phyloP scores from a whole-genome alignment of 139 green algal genomes.

The Marvania coccoides region DNA sequence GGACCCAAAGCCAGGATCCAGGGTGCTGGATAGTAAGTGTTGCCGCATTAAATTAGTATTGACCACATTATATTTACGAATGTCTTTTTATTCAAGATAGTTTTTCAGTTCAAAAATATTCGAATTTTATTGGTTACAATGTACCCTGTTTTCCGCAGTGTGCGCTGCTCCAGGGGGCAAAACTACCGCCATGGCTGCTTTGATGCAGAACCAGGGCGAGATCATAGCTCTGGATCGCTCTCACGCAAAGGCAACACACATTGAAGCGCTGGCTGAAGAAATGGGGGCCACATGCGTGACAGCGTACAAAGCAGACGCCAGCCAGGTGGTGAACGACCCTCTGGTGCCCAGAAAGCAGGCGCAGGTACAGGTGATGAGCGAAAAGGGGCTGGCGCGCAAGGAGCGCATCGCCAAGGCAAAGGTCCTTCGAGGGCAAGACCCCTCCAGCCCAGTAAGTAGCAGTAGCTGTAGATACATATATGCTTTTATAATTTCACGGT shows the following conservation, averaged over 20 bases:
- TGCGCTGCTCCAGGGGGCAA: slow-evolving; percentile 91
- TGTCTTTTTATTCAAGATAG: too few species aligned
- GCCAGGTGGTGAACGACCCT: slow-evolving; percentile 16
- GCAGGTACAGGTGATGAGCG: neutral
- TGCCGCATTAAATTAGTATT: too few species aligned
- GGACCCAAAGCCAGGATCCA: slow-evolving; percentile 15
- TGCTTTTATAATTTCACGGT: neutral
- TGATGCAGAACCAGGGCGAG: slow-evolving; percentile 67
- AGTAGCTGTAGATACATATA: neutral
- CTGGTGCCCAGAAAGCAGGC: too few species aligned
- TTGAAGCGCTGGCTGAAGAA: slow-evolving; percentile 53
- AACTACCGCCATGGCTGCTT: slow-evolving; percentile 74
- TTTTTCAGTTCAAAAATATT: too few species aligned
- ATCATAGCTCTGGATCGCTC: slow-evolving; percentile 77
- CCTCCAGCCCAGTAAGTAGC: neutral
- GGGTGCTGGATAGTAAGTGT: slow-evolving; percentile 60
- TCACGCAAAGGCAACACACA: slow-evolving; percentile 60
- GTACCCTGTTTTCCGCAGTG: too few species aligned
- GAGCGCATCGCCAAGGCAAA: slow-evolving; percentile 8
- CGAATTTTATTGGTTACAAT: too few species aligned
- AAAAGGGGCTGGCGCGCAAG: neutral
- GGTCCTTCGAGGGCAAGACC: slow-evolving; percentile 4
- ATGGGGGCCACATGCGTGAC: slow-evolving; percentile 55
- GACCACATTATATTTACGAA: too few species aligned
- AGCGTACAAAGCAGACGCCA: slow-evolving; percentile 70